Evolutionary conservation across 2,329 filamentous ascomycete species (phyloP).

Genomic region (Alternaria ventricosa): DNA sequence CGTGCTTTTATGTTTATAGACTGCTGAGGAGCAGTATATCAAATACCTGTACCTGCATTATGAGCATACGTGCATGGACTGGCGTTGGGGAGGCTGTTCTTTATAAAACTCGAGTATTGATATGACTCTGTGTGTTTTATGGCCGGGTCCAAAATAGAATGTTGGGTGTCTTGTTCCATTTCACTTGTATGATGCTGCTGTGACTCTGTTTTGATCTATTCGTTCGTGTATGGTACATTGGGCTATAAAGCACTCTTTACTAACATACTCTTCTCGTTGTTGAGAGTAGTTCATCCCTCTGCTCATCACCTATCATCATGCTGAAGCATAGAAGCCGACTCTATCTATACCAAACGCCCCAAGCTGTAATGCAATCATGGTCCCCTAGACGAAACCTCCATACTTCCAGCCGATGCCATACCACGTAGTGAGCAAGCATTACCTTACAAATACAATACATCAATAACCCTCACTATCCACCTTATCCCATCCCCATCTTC

Average conservation of each 20-base stretch:
- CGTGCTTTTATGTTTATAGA: slow-evolving; percentile 8
- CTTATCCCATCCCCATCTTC: not conserved
- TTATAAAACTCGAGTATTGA: slow-evolving; percentile 3
- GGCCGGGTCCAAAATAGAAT: not conserved
- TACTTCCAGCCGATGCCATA: too few species aligned
- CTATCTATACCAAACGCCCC: not conserved
- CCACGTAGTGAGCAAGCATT: too few species aligned
- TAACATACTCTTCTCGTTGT: not conserved
- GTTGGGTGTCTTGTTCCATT: not conserved
- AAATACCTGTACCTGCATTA: slow-evolving; percentile 19
- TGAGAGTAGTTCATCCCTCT: not conserved
- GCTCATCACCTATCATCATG: not conserved
- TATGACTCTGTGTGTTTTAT: not conserved
- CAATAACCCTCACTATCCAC: not conserved
- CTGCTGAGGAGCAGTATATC: slow-evolving; percentile 30
- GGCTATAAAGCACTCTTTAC: not conserved
- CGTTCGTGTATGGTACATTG: not conserved
- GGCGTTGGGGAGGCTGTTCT: slow-evolving; percentile 8
- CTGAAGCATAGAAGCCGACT: too few species aligned
- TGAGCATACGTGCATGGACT: slow-evolving; percentile 15
- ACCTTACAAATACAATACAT: not conserved
- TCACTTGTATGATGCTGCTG: not conserved
- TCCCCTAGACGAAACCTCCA: too few species aligned
- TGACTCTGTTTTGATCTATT: not conserved
- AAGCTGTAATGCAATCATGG: not conserved